Evolutionary conservation across 2,329 filamentous ascomycete genomes (phyloP).

Genomic region (Alternaria ventricosa): DNA sequence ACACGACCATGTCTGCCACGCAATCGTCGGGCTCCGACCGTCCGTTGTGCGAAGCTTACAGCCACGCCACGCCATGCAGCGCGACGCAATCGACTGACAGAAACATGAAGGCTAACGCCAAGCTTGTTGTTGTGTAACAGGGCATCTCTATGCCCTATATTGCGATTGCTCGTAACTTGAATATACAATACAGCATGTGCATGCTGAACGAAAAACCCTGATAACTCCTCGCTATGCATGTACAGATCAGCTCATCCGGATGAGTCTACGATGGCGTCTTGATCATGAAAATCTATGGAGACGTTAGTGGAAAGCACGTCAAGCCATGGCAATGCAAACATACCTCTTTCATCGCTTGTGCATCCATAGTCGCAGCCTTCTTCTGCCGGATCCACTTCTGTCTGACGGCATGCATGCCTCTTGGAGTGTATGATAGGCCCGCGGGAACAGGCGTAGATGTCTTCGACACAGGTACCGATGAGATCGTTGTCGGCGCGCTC

Average conservation of each 20-base stretch:
- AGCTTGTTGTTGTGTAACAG: background rate
- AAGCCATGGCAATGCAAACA: background rate
- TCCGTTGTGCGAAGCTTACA: background rate
- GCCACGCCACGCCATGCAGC: background rate
- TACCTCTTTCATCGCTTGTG: constrained; percentile 85
- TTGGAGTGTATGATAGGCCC: constrained; percentile 48
- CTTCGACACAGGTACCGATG: constrained; percentile 47
- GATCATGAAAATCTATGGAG: constrained; percentile 45
- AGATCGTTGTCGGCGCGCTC: constrained; percentile 35
- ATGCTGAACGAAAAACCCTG: background rate
- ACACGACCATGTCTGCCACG: background rate
- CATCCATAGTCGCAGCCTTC: constrained; percentile 79
- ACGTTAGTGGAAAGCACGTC: constrained; percentile 14
- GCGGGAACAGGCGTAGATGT: constrained; percentile 54
- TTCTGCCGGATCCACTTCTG: constrained; percentile 89
- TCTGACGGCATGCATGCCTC: constrained; percentile 74
- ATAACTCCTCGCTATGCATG: constrained; percentile 45
- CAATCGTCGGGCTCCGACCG: background rate
- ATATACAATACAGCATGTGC: background rate
- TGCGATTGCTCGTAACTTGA: background rate
- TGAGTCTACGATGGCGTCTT: constrained; percentile 38
- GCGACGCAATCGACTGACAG: background rate
- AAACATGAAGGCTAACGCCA: background rate
- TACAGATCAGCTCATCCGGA: background rate
- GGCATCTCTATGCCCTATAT: background rate